phyloP scores from a whole-genome alignment of 2,329 filamentous ascomycete species.

The Hypoxylon sp. region DNA sequence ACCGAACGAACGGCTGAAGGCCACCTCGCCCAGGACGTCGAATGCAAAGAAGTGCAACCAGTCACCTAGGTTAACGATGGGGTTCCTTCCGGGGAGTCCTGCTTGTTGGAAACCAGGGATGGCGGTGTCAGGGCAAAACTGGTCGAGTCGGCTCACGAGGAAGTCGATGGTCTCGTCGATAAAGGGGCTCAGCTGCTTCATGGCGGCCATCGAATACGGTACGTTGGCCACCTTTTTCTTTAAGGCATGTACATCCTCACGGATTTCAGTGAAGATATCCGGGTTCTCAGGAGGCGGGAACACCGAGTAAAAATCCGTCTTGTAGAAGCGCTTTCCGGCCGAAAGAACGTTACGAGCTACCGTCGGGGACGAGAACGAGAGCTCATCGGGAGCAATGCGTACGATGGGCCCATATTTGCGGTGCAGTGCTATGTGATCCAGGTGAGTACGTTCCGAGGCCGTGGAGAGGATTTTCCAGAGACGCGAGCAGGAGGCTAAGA shows the following conservation, averaged over 20 bases:
- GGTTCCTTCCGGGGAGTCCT: conserved; percentile 37
- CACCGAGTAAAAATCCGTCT: conserved; percentile 68
- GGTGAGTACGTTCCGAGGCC: conserved; percentile 58
- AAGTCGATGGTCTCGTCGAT: conserved; percentile 67
- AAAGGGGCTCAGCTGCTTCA: conserved; percentile 66
- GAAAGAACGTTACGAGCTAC: conserved; percentile 62
- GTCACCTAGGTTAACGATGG: conserved; percentile 62
- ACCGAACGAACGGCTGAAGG: conserved; percentile 67
- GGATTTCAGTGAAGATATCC: conserved; percentile 70
- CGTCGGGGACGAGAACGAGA: conserved; percentile 63
- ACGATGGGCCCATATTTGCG: conserved; percentile 64
- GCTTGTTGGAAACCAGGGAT: conserved; percentile 38
- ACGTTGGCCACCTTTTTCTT: conserved; percentile 69
- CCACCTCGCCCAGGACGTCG: conserved; percentile 67
- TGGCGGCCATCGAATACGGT: conserved; percentile 68
- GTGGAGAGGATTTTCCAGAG: conserved; percentile 62
- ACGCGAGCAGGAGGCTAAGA: conserved; percentile 54
- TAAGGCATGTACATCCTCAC: conserved; percentile 68
- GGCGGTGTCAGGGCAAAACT: conserved; percentile 53
- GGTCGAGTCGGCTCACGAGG: conserved; percentile 60
- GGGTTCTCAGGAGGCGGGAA: conserved; percentile 71
- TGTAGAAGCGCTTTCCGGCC: conserved; percentile 67
- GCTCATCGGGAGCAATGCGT: conserved; percentile 65
- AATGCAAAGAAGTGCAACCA: conserved; percentile 64
- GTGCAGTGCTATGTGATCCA: conserved; percentile 62